Percentiles rank a stretch among this genome's conserved stretches.
These are phyloP conservation scores for Mycena citricolor DNA, from an alignment of 1,284 basidiomycete species.

Conservation along the genomic window DNA sequence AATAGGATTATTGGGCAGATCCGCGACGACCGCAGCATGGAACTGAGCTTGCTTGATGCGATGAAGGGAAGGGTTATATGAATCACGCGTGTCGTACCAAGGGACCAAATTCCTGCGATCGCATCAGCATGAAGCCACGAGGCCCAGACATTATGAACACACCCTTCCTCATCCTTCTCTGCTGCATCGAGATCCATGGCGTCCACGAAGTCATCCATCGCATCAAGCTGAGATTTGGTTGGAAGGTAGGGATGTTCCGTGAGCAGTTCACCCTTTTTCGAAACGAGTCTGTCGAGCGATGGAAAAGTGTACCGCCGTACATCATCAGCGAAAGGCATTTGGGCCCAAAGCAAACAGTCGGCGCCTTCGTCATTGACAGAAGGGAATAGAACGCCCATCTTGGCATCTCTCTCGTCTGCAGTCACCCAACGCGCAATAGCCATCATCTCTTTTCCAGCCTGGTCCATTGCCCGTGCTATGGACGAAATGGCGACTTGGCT, in stretches of 20 bases:
- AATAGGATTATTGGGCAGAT: constrained; percentile 72
- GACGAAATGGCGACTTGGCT: constrained; percentile 87
- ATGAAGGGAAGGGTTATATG: constrained; percentile 90
- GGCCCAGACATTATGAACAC: too few relatives aligned
- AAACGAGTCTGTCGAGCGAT: constrained; percentile 74
- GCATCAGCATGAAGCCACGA: neutral
- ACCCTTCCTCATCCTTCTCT: constrained; percentile 73
- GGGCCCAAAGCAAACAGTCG: constrained; percentile 81
- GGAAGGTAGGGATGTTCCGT: constrained; percentile 82
- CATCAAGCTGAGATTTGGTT: constrained; percentile 71
- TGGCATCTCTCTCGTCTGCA: constrained; percentile 74
- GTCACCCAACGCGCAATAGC: constrained; percentile 84
- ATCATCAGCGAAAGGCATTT: constrained; percentile 97
- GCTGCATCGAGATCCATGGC: constrained; percentile 79
- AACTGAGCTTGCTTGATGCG: constrained; percentile 91
- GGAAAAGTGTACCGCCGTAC: constrained; percentile 85
- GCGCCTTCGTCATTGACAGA: constrained; percentile 58
- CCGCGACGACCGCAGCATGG: constrained; percentile 77
- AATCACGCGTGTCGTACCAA: constrained; percentile 79
- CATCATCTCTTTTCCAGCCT: constrained; percentile 51
- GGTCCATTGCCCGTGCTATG: constrained; percentile 77
- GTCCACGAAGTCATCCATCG: constrained; percentile 88
- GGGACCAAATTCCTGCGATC: constrained; percentile 50
- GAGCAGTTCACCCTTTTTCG: constrained; percentile 74
- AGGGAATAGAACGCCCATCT: constrained; percentile 78